Percentiles rank a stretch among this genome's conserved stretches.
Conservation (phyloP, 805 yeast species). For the Candida xyloterini region DNA sequence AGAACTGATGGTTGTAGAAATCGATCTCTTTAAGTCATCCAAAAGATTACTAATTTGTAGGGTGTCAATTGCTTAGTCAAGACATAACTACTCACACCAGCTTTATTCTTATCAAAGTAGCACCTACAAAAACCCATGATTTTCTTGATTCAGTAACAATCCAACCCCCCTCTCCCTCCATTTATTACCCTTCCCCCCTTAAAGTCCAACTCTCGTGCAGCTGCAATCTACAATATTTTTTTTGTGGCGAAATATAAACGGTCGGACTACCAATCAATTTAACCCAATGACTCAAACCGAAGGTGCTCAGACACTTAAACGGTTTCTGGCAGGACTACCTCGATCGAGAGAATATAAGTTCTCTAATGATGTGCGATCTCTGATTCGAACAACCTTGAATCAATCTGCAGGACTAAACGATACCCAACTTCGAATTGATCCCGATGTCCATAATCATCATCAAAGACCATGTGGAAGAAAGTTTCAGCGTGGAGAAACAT, state of each 20-base stretch:
- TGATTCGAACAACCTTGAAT: slow-evolving; percentile 39
- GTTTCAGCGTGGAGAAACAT: slow-evolving; percentile 76
- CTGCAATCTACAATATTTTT: neutral
- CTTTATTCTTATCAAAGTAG: too few species aligned
- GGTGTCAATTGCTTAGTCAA: too few species aligned
- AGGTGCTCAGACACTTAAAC: slow-evolving; percentile 22
- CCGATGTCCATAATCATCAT: slow-evolving; percentile 41
- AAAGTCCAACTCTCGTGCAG: too few species aligned
- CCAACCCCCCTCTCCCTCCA: too few species aligned
- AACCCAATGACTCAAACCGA: slow-evolving; percentile 5
- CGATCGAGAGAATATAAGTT: slow-evolving; percentile 32
- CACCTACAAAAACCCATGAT: too few species aligned
- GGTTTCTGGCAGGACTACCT: slow-evolving; percentile 41
- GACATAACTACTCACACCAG: too few species aligned
- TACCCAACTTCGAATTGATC: slow-evolving; percentile 22
- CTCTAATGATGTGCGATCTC: slow-evolving; percentile 28
- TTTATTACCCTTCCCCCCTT: too few species aligned
- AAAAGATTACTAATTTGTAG: too few species aligned
- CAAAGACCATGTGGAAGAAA: slow-evolving; percentile 72
- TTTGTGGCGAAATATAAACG: slow-evolving; percentile 9
- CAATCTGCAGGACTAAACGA: slow-evolving; percentile 12
- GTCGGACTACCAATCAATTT: neutral
- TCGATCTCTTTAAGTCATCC: too few species aligned
- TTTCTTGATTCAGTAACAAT: too few species aligned
- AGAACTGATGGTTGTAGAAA: too few species aligned